A percentile compares a stretch with the other conserved stretches of the same genome.
These are phyloP conservation scores for Rubia yunnanensis DNA, from an alignment of 257 asterid genomes.

Conservation along the genomic window DNA sequence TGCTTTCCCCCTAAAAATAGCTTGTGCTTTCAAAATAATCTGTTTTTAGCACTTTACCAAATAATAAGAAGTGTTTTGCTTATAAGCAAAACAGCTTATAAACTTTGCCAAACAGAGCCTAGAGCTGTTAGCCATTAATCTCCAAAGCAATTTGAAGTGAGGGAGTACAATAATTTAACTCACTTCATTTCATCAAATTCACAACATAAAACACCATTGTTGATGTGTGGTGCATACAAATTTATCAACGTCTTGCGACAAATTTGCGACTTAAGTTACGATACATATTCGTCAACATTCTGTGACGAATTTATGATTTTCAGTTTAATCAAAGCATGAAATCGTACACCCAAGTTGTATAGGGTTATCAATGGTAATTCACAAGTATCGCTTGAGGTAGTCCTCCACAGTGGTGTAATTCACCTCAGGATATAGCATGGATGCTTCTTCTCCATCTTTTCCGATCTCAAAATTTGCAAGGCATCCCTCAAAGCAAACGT, in stretches of 20 bases:
- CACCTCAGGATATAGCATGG: conserved; percentile 22
- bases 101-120: no score
- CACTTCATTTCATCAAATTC: not conserved
- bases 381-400: conserved; percentile 19
- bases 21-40: no score
- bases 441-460: conserved; percentile 30
- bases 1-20: no score
- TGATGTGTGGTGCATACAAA: not conserved
- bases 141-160: no score
- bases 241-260: not conserved
- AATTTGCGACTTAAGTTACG: not conserved
- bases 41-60: no score
- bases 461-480: conserved; percentile 23
- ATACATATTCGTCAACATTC: not conserved
- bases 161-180: no score
- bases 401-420: conserved; percentile 16
- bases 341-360: no score
- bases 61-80: no score
- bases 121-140: no score
- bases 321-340: not conserved
- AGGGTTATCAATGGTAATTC: not conserved
- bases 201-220: not conserved
- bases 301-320: not conserved
- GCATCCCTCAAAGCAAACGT: conserved; percentile 27
- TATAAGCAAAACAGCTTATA: no score